Evolutionary conservation across 1,139 yeast species (phyloP), one percentile per base, ranked within the genome.

Genomic region (Taphrina communis): DNA sequence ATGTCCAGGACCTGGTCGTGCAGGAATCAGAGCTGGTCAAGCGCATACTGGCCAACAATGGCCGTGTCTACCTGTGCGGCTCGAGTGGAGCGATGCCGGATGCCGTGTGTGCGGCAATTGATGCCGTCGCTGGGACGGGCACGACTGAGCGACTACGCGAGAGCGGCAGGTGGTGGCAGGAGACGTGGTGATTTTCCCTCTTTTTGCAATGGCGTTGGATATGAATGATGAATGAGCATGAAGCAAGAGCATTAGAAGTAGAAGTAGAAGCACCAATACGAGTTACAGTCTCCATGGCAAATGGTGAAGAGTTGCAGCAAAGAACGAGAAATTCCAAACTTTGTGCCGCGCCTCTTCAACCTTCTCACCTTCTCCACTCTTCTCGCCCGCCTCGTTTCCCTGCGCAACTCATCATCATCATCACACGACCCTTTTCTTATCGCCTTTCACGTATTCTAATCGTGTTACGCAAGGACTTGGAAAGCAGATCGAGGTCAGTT

Each of bases 81-180:
- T 88, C 97, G 12, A 88, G 96, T 46, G 99, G 99, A 0, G 85
- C 86, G 72, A 95, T 94, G 99, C 99, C 99, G 0, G 83, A 87
- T 50, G 95, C 94, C 76, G 96, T 94, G 0, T 81, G 96, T 71
- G 78, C 89, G 25, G 93, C 97, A 0, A 76, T 93, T 25, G 81
- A 81, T 14, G 88, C 93, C 0, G 83, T 82, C 50, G 73, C 77
- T 41, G 85, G 82, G 72, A 76, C 92, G 52, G 73, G 83, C 46
- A 78, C 78, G 2, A 82, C 93, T 85, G 35, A 36, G 38, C 21
- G 17, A 36, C 60, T 63, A 35, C 97, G 93, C 74, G 84, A 83
- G 71, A 75, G 76, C 7, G 87, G 88, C 7, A 80, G 93, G 72
- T 93, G 90, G 75, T 80, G 90, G 68, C 97, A 94, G 77, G 99